Conservation (phyloP, 1,284 basidiomycete genomes). For the Sanghuangporus baumii region DNA sequence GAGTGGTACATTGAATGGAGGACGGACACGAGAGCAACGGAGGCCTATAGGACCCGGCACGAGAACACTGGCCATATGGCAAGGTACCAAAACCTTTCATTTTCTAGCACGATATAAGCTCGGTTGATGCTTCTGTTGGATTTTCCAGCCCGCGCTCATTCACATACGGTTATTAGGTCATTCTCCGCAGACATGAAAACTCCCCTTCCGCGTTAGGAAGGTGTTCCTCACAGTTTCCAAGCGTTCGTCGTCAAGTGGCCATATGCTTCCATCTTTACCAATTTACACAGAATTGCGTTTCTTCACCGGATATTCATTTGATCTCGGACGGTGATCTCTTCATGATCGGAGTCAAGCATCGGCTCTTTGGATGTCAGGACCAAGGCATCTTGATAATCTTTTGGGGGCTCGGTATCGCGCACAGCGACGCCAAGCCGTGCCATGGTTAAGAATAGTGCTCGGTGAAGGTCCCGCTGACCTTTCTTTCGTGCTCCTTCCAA, state of each 20-base stretch:
- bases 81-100: not conserved
- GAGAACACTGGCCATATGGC: not conserved
- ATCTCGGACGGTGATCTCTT: not conserved
- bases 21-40: not conserved
- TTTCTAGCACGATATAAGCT: not conserved
- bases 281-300: not conserved
- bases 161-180: not conserved
- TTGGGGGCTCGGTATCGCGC: not conserved
- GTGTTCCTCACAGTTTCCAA: not conserved
- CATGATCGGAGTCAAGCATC: not conserved
- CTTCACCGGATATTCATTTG: not conserved
- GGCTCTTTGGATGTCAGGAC: not conserved
- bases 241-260: not conserved
- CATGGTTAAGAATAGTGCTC: conserved; percentile 6
- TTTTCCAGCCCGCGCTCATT: not conserved
- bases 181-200: not conserved
- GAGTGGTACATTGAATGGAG: not conserved
- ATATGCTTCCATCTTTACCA: not conserved
- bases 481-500: not conserved
- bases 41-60: not conserved
- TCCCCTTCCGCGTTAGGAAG: not conserved
- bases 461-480: not conserved
- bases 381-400: not conserved
- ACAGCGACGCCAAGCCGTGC: conserved; percentile 7
- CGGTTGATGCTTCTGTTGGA: not conserved